These are phyloP conservation scores for Rutstroemia sp. DNA, from an alignment of 2,329 filamentous ascomycete species.

Conservation along the genomic window DNA sequence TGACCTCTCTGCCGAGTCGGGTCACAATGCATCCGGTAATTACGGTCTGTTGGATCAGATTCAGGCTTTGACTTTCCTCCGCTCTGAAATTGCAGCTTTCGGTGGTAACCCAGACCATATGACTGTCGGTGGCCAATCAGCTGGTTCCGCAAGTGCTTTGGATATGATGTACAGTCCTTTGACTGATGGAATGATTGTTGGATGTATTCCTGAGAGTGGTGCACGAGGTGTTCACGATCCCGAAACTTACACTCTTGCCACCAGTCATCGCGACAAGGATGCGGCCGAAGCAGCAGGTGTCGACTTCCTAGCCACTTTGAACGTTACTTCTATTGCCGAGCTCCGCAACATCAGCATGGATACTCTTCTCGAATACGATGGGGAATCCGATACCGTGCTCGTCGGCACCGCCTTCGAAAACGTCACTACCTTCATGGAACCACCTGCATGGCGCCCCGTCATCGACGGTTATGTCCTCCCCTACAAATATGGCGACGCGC, in stretches of 20 bases:
- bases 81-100: slow-evolving; percentile 48
- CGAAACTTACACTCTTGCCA: slow-evolving; percentile 23
- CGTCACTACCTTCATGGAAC: slow-evolving; percentile 12
- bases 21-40: slow-evolving; percentile 42
- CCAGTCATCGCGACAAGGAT: slow-evolving; percentile 21
- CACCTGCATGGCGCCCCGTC: slow-evolving; percentile 26
- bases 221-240: slow-evolving; percentile 28
- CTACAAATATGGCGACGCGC: slow-evolving; percentile 18
- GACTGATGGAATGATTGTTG: slow-evolving; percentile 20
- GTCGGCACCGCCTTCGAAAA: slow-evolving; percentile 23
- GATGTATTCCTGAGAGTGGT: slow-evolving; percentile 30
- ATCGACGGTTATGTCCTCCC: slow-evolving; percentile 28
- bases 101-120: slow-evolving; percentile 61
- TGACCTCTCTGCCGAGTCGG: slow-evolving; percentile 15
- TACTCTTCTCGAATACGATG: slow-evolving; percentile 13
- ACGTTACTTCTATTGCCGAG: slow-evolving; percentile 20
- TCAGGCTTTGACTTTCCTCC: slow-evolving; percentile 39
- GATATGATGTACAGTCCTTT: slow-evolving; percentile 26
- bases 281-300: slow-evolving; percentile 17
- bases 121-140: slow-evolving; percentile 58
- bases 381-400: slow-evolving; percentile 19
- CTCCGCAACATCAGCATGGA: slow-evolving; percentile 16
- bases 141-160: slow-evolving; percentile 37
- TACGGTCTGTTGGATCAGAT: slow-evolving; percentile 62
- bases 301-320: slow-evolving; percentile 16